Conservation (phyloP, 1,284 basidiomycete genomes). For the Golubevia sp. region DNA sequence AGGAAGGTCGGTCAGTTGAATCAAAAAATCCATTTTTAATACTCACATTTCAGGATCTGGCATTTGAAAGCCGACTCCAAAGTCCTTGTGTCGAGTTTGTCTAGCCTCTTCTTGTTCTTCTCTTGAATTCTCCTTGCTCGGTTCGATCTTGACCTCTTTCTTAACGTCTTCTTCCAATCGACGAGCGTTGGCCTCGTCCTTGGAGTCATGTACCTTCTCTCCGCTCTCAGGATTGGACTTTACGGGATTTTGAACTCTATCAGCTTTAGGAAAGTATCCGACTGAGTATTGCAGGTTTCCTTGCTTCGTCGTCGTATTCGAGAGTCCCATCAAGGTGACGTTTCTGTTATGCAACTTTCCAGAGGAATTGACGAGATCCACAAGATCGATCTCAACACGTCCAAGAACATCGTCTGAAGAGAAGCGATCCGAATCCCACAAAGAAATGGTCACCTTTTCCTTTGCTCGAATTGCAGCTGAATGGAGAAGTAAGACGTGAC, state of each 20-base stretch:
- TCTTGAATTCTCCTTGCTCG: not conserved
- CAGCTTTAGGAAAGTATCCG: slow-evolving; percentile 28
- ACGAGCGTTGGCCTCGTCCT: too few species aligned
- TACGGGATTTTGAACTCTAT: slow-evolving; percentile 3
- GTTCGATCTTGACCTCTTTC: slow-evolving; percentile 1
- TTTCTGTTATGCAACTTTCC: slow-evolving; percentile 14
- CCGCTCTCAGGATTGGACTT: not conserved
- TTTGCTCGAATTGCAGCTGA: slow-evolving; percentile 27
- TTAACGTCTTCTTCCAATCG: not conserved
- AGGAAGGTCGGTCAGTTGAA: too few species aligned
- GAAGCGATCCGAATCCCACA: slow-evolving; percentile 64
- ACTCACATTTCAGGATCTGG: slow-evolving; percentile 20
- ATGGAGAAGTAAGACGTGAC: slow-evolving; percentile 25
- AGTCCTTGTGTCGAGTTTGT: slow-evolving; percentile 21
- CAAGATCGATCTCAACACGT: slow-evolving; percentile 62
- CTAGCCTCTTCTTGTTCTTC: slow-evolving; percentile 9
- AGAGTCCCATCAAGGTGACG: slow-evolving; percentile 20
- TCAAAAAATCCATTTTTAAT: too few species aligned
- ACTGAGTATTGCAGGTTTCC: slow-evolving; percentile 23
- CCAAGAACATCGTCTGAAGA: slow-evolving; percentile 64
- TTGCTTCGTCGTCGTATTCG: slow-evolving; percentile 34
- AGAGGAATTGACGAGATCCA: slow-evolving; percentile 56
- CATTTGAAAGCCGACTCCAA: slow-evolving; percentile 24
- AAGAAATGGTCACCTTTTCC: slow-evolving; percentile 22
- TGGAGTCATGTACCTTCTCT: too few species aligned